Conservation (phyloP, 495 filamentous ascomycete genomes). For the Lophiostoma macrostomum region DNA sequence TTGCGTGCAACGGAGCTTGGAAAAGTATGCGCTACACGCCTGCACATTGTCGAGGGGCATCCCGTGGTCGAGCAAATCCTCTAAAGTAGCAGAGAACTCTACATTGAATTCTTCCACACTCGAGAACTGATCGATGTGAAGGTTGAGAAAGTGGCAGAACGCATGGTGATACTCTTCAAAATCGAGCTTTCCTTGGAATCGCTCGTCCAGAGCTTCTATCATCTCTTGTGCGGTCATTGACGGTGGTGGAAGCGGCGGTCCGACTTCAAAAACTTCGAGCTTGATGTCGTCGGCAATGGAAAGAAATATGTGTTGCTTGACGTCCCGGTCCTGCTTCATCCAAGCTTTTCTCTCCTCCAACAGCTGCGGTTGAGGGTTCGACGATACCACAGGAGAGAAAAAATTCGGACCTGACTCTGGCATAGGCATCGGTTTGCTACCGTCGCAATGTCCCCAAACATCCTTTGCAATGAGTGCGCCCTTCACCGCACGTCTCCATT, state of each 20-base stretch:
- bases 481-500: slow-evolving; percentile 26
- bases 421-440: slow-evolving; percentile 31
- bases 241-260: slow-evolving; percentile 26
- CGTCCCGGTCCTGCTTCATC: slow-evolving; percentile 30
- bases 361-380: slow-evolving; percentile 25
- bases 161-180: slow-evolving; percentile 34
- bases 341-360: slow-evolving; percentile 31
- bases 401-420: slow-evolving; percentile 26
- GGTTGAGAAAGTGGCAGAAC: slow-evolving; percentile 33
- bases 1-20: slow-evolving; percentile 32
- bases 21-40: slow-evolving; percentile 32
- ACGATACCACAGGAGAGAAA: slow-evolving; percentile 17
- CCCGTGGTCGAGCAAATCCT: slow-evolving; percentile 29
- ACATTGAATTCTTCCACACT: slow-evolving; percentile 30
- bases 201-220: slow-evolving; percentile 28
- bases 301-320: slow-evolving; percentile 32
- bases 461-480: slow-evolving; percentile 19
- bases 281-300: slow-evolving; percentile 34
- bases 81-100: slow-evolving; percentile 23
- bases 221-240: slow-evolving; percentile 27
- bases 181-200: slow-evolving; percentile 20
- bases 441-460: slow-evolving; percentile 31
- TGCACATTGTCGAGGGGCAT: slow-evolving; percentile 25
- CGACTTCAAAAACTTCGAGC: slow-evolving; percentile 30
- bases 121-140: slow-evolving; percentile 31